phyloP scores from a whole-genome alignment of 2,329 filamentous ascomycete species.

The Ascocoryne sarcoides region DNA sequence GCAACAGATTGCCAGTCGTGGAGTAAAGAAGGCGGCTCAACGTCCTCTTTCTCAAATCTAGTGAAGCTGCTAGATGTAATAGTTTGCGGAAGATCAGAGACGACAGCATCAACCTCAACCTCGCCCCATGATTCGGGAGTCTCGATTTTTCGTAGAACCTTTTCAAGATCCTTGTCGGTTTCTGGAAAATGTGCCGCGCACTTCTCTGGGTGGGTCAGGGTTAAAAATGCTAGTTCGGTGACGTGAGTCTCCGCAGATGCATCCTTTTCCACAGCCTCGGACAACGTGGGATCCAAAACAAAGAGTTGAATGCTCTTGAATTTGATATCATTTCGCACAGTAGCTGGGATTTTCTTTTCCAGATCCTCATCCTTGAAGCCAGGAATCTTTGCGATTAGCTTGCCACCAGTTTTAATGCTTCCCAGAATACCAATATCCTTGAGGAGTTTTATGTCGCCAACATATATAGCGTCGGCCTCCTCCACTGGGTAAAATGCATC shows the following conservation, averaged over 20 bases:
- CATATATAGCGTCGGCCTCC: conserved; percentile 67
- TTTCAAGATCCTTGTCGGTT: conserved; percentile 60
- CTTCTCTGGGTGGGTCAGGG: conserved; percentile 60
- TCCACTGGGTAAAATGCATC: conserved; percentile 77
- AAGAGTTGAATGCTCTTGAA: conserved; percentile 64
- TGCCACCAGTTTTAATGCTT: conserved; percentile 60
- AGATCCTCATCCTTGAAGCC: conserved; percentile 80
- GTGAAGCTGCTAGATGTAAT: conserved; percentile 76
- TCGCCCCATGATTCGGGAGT: conserved; percentile 75
- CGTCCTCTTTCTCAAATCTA: conserved; percentile 66
- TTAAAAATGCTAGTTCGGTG: conserved; percentile 75
- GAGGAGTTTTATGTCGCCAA: conserved; percentile 73
- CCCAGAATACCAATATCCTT: conserved; percentile 67
- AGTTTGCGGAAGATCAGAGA: conserved; percentile 48
- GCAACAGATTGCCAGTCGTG: conserved; percentile 76
- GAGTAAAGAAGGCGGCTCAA: conserved; percentile 57
- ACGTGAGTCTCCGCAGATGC: conserved; percentile 54
- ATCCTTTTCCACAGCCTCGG: conserved; percentile 59
- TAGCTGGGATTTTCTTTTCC: conserved; percentile 72
- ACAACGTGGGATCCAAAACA: conserved; percentile 63
- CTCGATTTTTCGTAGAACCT: conserved; percentile 63
- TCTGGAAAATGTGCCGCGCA: conserved; percentile 56
- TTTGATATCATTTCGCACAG: conserved; percentile 62
- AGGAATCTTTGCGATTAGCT: conserved; percentile 66
- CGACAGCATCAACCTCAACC: conserved; percentile 48